Base-by-base conservation (phyloP, 1,284 basidiomycete species). In the Lentinus polychrous region DNA sequence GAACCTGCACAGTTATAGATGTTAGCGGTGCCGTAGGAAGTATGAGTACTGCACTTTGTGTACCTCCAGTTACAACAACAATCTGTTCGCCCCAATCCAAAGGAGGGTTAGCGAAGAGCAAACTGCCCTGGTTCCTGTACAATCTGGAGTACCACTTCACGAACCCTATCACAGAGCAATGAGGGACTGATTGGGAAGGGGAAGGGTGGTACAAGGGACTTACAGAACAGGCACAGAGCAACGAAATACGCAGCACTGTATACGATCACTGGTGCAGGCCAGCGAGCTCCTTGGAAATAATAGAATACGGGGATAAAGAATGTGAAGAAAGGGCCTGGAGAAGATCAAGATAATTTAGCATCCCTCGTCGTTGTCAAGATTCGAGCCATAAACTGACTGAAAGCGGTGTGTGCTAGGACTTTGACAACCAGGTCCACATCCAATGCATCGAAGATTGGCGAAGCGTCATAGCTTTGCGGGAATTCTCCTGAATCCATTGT, bases 1-100 rank as follows among this genome's bases (percentile, higher is more conserved):
- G 91, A 74, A 24, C 94, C 93, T 93, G 53, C 7, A 47, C 0
- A 15, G 42, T 18, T 18, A 47, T 31, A 40, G 22, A 4, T 10
- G 23, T 20, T 39, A 45, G 49, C 20, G 35, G 11, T 47, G 55
- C 17, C 31, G 20, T 18, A 11, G 27, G 20, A 18, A 22, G 36
- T 14, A 14, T 17, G 31, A 22, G 27, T 18, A 31, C 17, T 17
- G 22, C 27, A 27, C 14, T 17, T 42, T 17, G 49, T 57, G 32
- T 50, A 90, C 92, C 93, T 52, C 94, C 94, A 8, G 94, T 96
- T 48, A 97, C 74, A 22, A 96, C 71, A 2, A 95, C 83, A 52
- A 94, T 79, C 65, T 96, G 88, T 41, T 91, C 81, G 32, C 77
- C 78, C 91, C 91, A 94, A 57, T 89, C 80, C 33, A 91, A 64